Base-by-base conservation (phyloP, 2,329 filamentous ascomycete genomes). In the Hypoxylon rubiginosum region DNA sequence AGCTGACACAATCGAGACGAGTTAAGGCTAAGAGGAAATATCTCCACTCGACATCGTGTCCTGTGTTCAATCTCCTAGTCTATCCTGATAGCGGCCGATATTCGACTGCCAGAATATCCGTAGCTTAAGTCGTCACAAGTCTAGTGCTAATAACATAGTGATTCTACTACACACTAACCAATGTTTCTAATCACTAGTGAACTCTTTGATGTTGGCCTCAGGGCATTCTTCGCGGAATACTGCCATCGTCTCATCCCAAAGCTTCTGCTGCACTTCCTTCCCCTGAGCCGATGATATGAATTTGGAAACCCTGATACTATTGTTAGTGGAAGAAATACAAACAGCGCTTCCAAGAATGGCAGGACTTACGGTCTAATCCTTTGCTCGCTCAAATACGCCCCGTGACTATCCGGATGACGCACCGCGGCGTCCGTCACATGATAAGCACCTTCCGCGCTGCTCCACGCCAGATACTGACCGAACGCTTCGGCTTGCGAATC, bases 191-290 rank as follows among this genome's bases (percentile, higher is more conserved):
- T 30, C 19, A 26, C 21, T 49, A 13, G 50, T 54, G 39, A 67
- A 65, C 24, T 69, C 61, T n/a, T 58, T 56, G 11, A 67, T 61
- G 11, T 62, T 50, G 6, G 53, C 59, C 17, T 60, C 39, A 2
- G 61, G 52, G 8, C 63, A 66, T 26, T 67, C 66, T 28, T 52
- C 24, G 15, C 11, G 46, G 19, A 70, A 58, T n/a, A 70, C 41
- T 9, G 58, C 43, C 28, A 69, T 56, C 2, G 69, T 70, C 50
- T 67, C 68, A 36, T 71, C 48, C 67, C 65, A 68, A 28, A 71
- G 19, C 17, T 43, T 66, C 30, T 59, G 48, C 53, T 71, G 61
- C 3, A 60, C 24, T 43, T 41, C 43, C 19, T 46, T 41, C 6
- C 69, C 65, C n/a, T 66, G 41, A 21, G 17, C n/a, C 8, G 63